Evolutionary conservation across 306 rosid species (phyloP).

Genomic region (Vigna radiata): DNA sequence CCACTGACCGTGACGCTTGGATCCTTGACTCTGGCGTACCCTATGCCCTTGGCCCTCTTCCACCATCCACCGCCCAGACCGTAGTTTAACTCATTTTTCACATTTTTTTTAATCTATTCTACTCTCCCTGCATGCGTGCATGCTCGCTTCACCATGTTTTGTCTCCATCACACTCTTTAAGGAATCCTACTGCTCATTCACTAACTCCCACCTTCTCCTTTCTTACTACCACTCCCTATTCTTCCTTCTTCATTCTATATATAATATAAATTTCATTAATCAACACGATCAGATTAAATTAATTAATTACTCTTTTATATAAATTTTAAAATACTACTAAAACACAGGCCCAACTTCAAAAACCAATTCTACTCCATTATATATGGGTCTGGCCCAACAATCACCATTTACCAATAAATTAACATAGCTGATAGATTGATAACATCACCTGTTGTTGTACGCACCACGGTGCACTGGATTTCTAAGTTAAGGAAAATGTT

Average conservation of each 20-base stretch:
- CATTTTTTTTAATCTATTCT: background rate
- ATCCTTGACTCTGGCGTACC: constrained; percentile 47
- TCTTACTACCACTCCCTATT: too few relatives aligned
- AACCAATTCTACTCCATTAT: background rate
- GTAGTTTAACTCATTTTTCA: background rate
- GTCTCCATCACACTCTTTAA: background rate
- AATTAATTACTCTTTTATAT: too few relatives aligned
- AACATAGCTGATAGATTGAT: background rate
- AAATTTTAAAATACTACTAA: too few relatives aligned
- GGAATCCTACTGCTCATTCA: background rate
- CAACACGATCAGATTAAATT: too few relatives aligned
- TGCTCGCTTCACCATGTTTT: background rate
- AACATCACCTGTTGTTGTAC: background rate
- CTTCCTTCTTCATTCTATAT: too few relatives aligned
- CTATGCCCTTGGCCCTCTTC: constrained; percentile 33
- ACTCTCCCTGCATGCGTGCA: background rate
- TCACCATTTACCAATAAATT: background rate
- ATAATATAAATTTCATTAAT: too few relatives aligned
- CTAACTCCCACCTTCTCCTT: too few relatives aligned
- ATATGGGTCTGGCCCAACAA: background rate
- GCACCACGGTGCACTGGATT: background rate
- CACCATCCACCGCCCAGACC: background rate
- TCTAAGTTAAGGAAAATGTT: background rate
- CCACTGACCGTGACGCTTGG: constrained; percentile 59
- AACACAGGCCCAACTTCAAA: background rate